Base-by-base conservation (phyloP, 805 yeast genomes). In the Diddensiella santjacobensis region DNA sequence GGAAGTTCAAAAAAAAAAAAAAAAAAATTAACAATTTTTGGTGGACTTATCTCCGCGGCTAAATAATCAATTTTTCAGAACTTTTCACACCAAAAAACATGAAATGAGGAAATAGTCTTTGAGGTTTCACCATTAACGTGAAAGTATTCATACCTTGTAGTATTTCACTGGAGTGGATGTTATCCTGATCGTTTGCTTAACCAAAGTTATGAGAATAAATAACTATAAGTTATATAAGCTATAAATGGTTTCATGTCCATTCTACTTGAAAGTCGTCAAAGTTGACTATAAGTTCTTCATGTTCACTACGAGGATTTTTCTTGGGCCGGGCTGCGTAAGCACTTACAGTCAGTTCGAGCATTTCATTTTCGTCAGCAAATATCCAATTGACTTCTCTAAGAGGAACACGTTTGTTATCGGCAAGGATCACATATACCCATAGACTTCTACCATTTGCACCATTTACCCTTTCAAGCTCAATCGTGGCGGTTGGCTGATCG, bases 261-360 rank as follows among this genome's bases (percentile, higher is more conserved):
- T 40, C 17, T 13, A 40, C 43, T 24, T 23, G 17, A 18, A 40
- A 40, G 6, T 11, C 31, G 11, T 40, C 33, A 24, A 40, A 42
- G 19, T 11, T 15, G 11, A 42, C 45, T 4, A 15, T 13, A 19
- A 31, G 22, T 30, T 31, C 11, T 30, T 42, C 45, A 10, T 26
- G 11, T 24, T 42, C 45, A 30, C 23, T 42, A n/a, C 39, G 39
- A 8, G 5, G 17, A 11, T 42, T 42, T 8, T 6, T 42, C 33
- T 40, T 10, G 20, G 43, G 43, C n/a, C 43, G 8, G 4, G 43
- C 43, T 11, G 43, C 43, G 22, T 40, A 40, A 4, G 31, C 43
- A 23, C 43, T 40, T 15, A 40, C 43, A 22, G 31, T 10, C 8
- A 40, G 10, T 6, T 22, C n/a, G 24, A 6, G 11, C 4, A 5